These are phyloP conservation scores for Trichoderma sp. DNA, from an alignment of 2,329 filamentous ascomycete species.

Conservation along the genomic window DNA sequence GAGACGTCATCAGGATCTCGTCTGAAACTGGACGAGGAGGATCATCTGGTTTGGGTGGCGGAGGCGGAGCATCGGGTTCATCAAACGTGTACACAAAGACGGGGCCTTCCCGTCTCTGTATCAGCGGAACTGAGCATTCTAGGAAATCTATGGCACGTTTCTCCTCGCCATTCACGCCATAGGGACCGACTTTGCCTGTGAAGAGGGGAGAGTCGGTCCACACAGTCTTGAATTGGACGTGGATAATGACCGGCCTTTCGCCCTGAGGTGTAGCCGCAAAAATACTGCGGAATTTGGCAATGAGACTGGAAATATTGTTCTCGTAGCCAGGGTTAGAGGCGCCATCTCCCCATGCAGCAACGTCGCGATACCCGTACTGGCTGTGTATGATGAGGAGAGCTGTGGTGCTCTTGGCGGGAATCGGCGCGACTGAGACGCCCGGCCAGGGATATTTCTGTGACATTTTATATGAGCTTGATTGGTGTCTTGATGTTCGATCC, in stretches of 20 bases:
- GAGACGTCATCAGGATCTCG: slow-evolving; percentile 10
- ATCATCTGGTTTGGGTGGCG: neutral
- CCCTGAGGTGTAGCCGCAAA: neutral
- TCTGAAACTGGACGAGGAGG: neutral
- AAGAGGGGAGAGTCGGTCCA: slow-evolving; percentile 20
- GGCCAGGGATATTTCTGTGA: neutral
- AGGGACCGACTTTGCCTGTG: slow-evolving; percentile 14
- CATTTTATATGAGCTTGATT: neutral
- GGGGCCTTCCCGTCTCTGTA: neutral
- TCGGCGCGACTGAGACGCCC: neutral
- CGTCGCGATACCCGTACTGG: slow-evolving; percentile 21
- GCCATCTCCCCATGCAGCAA: neutral
- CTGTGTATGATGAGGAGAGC: slow-evolving; percentile 27
- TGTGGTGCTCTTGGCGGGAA: neutral
- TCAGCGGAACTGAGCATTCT: slow-evolving; percentile 20
- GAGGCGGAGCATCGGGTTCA: neutral
- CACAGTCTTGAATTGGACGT: slow-evolving; percentile 21
- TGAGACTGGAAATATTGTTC: slow-evolving; percentile 8
- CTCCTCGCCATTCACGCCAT: slow-evolving; percentile 19
- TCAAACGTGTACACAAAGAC: neutral
- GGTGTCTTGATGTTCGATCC: neutral
- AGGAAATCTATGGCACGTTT: slow-evolving; percentile 22
- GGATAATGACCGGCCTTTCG: slow-evolving; percentile 16
- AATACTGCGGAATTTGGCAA: slow-evolving; percentile 10
- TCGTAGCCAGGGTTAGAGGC: slow-evolving; percentile 16